Evolutionary conservation across 768 basidiomycete genomes (phyloP).

Genomic region (Russula emetica): DNA sequence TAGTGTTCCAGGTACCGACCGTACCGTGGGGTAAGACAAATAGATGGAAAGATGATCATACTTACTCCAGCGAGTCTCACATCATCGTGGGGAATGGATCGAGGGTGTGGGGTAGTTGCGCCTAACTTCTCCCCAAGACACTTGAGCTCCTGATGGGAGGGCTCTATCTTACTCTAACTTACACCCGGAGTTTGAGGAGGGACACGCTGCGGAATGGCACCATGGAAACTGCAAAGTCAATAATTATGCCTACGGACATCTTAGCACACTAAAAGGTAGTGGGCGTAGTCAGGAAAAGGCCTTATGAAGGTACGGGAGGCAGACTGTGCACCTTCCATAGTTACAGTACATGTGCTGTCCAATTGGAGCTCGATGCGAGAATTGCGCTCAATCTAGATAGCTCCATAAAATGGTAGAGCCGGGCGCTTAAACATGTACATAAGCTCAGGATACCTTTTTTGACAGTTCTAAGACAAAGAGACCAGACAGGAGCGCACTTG

Average conservation of each 20-base stretch:
- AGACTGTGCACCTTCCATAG: neutral
- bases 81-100: neutral
- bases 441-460: neutral
- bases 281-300: neutral
- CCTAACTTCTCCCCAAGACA: neutral
- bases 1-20: slow-evolving; percentile 5
- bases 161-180: neutral
- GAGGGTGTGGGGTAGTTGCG: neutral
- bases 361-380: neutral
- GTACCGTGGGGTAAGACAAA: neutral
- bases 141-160: neutral
- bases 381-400: neutral
- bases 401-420: neutral
- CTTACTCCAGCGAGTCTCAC: neutral
- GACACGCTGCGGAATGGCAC: neutral
- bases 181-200: neutral
- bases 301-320: slow-evolving; percentile 2
- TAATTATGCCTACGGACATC: neutral
- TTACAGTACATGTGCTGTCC: neutral
- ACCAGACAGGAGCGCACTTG: neutral
- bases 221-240: neutral
- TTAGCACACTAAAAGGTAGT: neutral
- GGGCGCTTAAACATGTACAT: neutral
- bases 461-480: neutral
- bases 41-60: neutral